Base-by-base conservation (phyloP, 495 filamentous ascomycete genomes). In the Pyrenula massariospora region DNA sequence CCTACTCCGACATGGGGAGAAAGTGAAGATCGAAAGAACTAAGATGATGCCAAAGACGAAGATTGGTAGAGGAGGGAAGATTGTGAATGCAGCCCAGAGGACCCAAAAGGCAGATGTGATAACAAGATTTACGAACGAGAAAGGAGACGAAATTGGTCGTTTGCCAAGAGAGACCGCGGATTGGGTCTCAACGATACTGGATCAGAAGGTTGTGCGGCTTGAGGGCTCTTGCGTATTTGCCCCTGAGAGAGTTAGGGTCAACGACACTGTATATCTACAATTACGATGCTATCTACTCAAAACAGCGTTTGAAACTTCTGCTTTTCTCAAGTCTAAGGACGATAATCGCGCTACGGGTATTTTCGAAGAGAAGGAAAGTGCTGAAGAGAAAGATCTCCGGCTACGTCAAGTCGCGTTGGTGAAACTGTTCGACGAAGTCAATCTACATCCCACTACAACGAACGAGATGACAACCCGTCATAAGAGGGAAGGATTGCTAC, bases 181-280 rank as follows among this genome's bases (percentile, higher is more conserved):
- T 53, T 98, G 94, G 91, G 86, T 98, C 10, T 95, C 91, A 20
- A 85, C 91, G 0, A 69, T 98, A 59, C 83, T 98, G 54, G 93
- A 98, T 61, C 93, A 96, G 65, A 87, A 86, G 24, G 79, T 96
- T 12, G 96, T 91, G 70, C 79, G 72, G 12, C 92, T 98, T 60
- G 89, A 93, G 62, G 94, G 88, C 0, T 79, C 78, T 31, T 95
- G 89, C 61, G 89, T 98, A n/a, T 96, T 84, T 67, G 88, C 85
- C 0, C 90, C 91, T 2, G 94, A 97, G 58, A 75, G 77, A 56
- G 60, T 96, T 10, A 79, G 89, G 51, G 90, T 90, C 49, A 95
- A 95, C 65, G 93, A 98, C 65, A 97, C 91, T 0, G 80, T 97
- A 48, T 91, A 91, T 63, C 65, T 98, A 19, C 93, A 97, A 63